A percentile compares a stretch with the other conserved stretches of the same genome.
Conservation (phyloP, 768 basidiomycete species). For the Suillus ampliporus region DNA sequence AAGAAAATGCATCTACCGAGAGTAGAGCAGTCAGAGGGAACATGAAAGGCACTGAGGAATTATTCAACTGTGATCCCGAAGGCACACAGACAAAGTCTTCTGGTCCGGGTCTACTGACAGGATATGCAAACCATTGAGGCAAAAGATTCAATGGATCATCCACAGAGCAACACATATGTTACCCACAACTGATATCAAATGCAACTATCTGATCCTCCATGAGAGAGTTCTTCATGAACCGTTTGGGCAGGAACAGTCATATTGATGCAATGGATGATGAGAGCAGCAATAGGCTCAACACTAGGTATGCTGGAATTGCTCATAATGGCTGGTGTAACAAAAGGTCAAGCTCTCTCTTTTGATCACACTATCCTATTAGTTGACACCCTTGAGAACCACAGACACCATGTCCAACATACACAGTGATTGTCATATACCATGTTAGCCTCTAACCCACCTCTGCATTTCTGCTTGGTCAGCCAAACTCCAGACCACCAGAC, state of each 20-base stretch:
- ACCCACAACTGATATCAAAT: slow-evolving; percentile 93
- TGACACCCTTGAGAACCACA: too few relatives aligned
- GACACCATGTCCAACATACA: too few relatives aligned
- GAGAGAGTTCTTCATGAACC: slow-evolving; percentile 82
- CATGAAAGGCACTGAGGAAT: neutral
- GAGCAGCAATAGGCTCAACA: slow-evolving; percentile 22
- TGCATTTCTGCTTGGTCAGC: too few relatives aligned
- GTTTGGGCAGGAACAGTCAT: slow-evolving; percentile 89
- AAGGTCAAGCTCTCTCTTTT: too few relatives aligned
- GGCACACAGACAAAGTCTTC: slow-evolving; percentile 73
- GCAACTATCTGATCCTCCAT: slow-evolving; percentile 81
- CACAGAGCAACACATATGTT: neutral
- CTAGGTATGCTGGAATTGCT: slow-evolving; percentile 1
- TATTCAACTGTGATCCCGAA: slow-evolving; percentile 80
- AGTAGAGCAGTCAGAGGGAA: slow-evolving; percentile 13
- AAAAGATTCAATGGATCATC: slow-evolving; percentile 5
- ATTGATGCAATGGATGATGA: slow-evolving; percentile 36
- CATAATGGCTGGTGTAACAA: slow-evolving; percentile 4
- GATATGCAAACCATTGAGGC: slow-evolving; percentile 69
- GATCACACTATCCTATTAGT: too few relatives aligned
- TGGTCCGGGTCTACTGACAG: slow-evolving; percentile 79
- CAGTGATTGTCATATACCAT: too few relatives aligned
- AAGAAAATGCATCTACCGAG: slow-evolving; percentile 61
- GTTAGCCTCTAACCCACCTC: too few relatives aligned
- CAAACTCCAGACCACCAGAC: too few relatives aligned